Evolutionary conservation across 805 yeast genomes (phyloP), one percentile per base, ranked within the genome.

Genomic region (Ascoidea tarda): DNA sequence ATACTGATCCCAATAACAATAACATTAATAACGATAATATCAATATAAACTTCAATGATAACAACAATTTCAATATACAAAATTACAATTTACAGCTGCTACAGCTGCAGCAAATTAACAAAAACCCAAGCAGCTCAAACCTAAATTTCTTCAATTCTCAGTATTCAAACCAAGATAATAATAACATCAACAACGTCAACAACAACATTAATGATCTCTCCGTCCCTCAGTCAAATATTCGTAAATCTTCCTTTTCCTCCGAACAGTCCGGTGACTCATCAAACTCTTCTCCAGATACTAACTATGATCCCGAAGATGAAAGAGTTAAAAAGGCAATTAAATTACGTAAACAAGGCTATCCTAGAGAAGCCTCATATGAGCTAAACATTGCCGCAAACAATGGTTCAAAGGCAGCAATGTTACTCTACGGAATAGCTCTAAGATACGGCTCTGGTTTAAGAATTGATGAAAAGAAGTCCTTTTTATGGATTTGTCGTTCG

Each of bases 381-480:
- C 67, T 86, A 52, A 81, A 78, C 57, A 70, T 75, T 33, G 84
- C 87, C 1, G 84, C 90, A 5, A 71, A 72, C 52, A 65, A 69
- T n/a, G 85, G 87, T 6, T 72, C 76, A 57, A 71, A 69, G 55
- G 77, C 81, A 48, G 95, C 89, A 0, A 83, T 79, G 82, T 71
- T 79, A 49, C 62, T 83, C 33, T 85, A 84, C 59, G 87, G 87
- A 0, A 63, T 82, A 57, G 83, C 89, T 0, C 65, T 86, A 31
- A 68, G 84, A 50, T 69, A 75, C 53, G 93, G 91, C 0, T 81
- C 79, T 63, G 93, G 93, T 0, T 78, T 82, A 8, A 70, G 76
- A 16, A 73, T 71, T 52, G 82, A 82, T 60, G 74, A 76, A 46
- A 59, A 65, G 16, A 75, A 73, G 50, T 76, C 88, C 3, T 69